Conservation (phyloP, 73 alveolate genomes). For the Durusdinium trenchii region DNA sequence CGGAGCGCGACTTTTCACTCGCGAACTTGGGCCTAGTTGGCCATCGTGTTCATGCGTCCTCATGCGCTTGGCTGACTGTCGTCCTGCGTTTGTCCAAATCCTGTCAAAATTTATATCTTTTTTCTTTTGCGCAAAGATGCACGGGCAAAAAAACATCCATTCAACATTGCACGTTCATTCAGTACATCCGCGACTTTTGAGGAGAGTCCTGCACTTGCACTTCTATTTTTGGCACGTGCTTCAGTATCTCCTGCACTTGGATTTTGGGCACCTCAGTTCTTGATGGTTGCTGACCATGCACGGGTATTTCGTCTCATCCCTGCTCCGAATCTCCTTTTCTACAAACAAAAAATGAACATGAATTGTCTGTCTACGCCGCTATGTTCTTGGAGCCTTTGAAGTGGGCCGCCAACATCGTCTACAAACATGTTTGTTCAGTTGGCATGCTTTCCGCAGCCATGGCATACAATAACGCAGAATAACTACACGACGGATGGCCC, state of each 20-base stretch:
- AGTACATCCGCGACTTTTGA: background rate
- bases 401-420: background rate
- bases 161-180: background rate
- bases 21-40: no score
- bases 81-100: no score
- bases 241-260: conserved; percentile 61
- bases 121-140: background rate
- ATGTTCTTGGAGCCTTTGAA: background rate
- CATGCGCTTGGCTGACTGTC: no score
- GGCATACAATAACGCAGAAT: no score
- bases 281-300: background rate
- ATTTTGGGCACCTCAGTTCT: conserved; percentile 67
- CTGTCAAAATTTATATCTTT: background rate
- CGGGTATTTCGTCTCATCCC: no score
- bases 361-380: background rate
- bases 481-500: no score
- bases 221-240: conserved; percentile 76
- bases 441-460: no score
- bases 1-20: no score
- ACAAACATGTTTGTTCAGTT: no score
- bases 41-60: no score
- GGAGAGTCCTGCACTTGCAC: conserved; percentile 66
- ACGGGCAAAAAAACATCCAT: background rate
- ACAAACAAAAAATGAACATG: background rate
- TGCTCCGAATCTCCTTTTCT: no score